phyloP scores from a whole-genome alignment of 1,284 basidiomycete species.

The Ceratobasidium papillatum region DNA sequence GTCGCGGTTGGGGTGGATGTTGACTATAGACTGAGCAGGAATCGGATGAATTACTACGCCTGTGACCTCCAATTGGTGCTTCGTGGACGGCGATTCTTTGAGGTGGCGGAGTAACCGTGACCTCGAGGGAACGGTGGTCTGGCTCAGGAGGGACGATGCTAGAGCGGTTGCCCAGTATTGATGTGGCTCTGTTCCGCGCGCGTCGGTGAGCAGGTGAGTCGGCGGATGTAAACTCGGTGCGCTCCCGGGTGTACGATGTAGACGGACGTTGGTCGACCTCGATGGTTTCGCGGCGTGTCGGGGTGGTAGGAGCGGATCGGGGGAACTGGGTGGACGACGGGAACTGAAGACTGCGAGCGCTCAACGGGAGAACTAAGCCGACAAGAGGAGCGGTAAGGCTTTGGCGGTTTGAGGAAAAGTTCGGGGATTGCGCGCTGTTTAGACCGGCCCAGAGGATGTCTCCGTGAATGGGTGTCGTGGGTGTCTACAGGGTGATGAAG shows the following conservation, averaged over 20 bases:
- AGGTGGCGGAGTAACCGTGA: neutral
- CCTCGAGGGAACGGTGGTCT: neutral
- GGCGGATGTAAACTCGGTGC: neutral
- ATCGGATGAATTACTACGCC: neutral
- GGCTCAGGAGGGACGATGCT: neutral
- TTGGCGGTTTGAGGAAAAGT: neutral
- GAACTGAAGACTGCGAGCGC: neutral
- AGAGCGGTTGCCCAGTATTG: neutral
- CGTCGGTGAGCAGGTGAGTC: neutral
- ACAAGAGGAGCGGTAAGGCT: neutral
- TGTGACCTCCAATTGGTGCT: neutral
- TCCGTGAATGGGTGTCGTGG: slow-evolving; percentile 1
- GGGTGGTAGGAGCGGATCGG: neutral
- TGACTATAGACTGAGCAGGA: slow-evolving; percentile 4
- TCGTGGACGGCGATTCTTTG: neutral
- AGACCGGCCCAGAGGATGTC: neutral
- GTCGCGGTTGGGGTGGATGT: neutral
- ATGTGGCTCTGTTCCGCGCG: neutral
- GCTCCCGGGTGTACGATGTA: neutral
- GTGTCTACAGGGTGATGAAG: neutral
- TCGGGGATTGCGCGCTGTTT: neutral
- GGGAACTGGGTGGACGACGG: neutral
- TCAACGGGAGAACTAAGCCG: neutral
- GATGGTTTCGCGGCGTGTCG: neutral
- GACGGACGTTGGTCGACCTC: neutral